phyloP scores from a whole-genome alignment of 192 early-diverging fungal genomes.

The Coemansia sp. region DNA sequence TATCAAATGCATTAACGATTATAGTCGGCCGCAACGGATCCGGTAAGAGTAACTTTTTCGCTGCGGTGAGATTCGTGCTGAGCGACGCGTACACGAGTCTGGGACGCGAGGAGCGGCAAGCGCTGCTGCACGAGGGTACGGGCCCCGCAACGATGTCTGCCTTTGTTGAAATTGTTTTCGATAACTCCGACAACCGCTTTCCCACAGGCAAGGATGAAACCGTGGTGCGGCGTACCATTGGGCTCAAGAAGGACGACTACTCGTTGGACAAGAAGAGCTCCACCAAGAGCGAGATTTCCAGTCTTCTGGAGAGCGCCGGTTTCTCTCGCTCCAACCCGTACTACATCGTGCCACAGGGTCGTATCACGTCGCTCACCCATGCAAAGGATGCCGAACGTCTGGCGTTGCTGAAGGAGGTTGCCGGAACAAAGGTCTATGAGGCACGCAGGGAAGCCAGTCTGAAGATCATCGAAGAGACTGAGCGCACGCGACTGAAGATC shows the following conservation, averaged over 20 bases:
- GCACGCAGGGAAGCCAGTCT: constrained; percentile 83
- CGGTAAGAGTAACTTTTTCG: constrained; percentile 97
- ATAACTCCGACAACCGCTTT: constrained; percentile 94
- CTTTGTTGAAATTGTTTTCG: constrained; percentile 94
- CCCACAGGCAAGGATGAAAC: constrained; percentile 93
- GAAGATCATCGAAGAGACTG: constrained; percentile 91
- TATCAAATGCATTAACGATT: too few species aligned
- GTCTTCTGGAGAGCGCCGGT: constrained; percentile 91
- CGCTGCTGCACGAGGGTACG: constrained; percentile 90
- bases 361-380: constrained; percentile 87
- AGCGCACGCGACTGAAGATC: constrained; percentile 80
- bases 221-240: constrained; percentile 89
- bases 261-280: constrained; percentile 92
- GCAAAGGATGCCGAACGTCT: constrained; percentile 91
- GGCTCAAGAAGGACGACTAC: constrained; percentile 97
- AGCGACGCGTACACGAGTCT: constrained; percentile 95
- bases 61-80: constrained; percentile 91
- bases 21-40: constrained; percentile 93
- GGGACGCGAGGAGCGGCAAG: constrained; percentile 89
- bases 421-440: constrained; percentile 96
- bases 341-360: constrained; percentile 98
- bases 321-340: constrained; percentile 97
- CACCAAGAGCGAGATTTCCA: constrained; percentile 90
- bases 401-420: constrained; percentile 94
- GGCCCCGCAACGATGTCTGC: constrained; percentile 93